phyloP scores from a whole-genome alignment of 2,329 filamentous ascomycete genomes.

The Penicillium brevicompactum region DNA sequence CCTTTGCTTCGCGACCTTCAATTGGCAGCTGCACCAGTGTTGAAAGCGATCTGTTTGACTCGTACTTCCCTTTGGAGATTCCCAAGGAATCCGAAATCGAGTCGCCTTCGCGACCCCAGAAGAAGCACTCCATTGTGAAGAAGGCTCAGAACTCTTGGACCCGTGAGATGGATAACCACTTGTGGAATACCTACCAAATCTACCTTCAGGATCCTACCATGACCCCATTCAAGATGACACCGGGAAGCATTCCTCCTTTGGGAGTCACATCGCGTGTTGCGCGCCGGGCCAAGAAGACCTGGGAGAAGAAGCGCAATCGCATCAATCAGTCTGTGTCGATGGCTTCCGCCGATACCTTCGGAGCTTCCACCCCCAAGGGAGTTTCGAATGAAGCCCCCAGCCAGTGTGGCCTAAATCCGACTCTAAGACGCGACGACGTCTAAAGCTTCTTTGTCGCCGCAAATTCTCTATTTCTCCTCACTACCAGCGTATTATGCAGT shows the following conservation, averaged over 20 bases:
- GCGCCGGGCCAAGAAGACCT: slow-evolving; percentile 62
- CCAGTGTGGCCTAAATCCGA: slow-evolving; percentile 60
- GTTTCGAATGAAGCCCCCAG: slow-evolving; percentile 27
- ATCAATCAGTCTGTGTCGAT: slow-evolving; percentile 19
- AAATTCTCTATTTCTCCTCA: slow-evolving; percentile 65
- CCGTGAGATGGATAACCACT: slow-evolving; percentile 65
- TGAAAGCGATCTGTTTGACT: slow-evolving; percentile 60
- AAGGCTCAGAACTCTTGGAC: slow-evolving; percentile 50
- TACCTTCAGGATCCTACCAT: slow-evolving; percentile 68
- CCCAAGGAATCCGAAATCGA: slow-evolving; percentile 41
- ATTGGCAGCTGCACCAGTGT: slow-evolving; percentile 63
- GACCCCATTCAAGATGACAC: slow-evolving; percentile 68
- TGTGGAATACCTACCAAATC: slow-evolving; percentile 67
- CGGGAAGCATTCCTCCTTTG: slow-evolving; percentile 64
- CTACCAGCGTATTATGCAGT: slow-evolving; percentile 64
- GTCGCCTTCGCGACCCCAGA: slow-evolving; percentile 38
- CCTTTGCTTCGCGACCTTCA: slow-evolving; percentile 58
- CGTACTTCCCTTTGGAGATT: slow-evolving; percentile 52
- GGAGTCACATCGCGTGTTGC: slow-evolving; percentile 66
- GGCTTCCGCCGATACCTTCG: slow-evolving; percentile 39
- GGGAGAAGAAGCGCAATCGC: slow-evolving; percentile 51
- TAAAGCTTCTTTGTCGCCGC: slow-evolving; percentile 62
- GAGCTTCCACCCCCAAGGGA: slow-evolving; percentile 52
- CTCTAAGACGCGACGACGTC: slow-evolving; percentile 58
- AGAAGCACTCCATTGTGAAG: slow-evolving; percentile 27